phyloP scores from a whole-genome alignment of 352 stramenopile genomes.

The Globisporangium okanoganense region DNA sequence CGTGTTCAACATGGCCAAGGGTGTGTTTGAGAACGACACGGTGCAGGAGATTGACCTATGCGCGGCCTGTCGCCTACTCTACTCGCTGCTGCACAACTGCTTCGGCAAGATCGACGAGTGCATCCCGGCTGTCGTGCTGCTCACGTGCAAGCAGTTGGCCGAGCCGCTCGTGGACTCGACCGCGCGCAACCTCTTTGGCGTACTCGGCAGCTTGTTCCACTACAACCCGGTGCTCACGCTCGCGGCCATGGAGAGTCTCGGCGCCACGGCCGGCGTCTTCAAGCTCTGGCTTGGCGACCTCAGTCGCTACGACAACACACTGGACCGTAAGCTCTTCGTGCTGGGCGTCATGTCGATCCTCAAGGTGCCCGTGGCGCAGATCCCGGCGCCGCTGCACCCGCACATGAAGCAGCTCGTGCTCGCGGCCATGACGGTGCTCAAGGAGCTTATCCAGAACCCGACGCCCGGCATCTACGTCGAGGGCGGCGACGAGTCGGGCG shows the following conservation, averaged over 20 bases:
- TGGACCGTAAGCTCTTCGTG: conserved; percentile 92
- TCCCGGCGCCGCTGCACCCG: conserved; percentile 72
- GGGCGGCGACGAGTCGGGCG: conserved; percentile 47
- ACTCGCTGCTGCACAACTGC: conserved; percentile 81
- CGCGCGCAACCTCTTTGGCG: conserved; percentile 82
- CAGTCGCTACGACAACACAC: conserved; percentile 71
- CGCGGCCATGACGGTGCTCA: conserved; percentile 83
- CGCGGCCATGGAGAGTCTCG: conserved; percentile 81
- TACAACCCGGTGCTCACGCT: conserved; percentile 93
- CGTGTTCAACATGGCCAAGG: conserved; percentile 76
- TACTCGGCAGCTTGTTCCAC: conserved; percentile 90
- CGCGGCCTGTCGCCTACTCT: conserved; percentile 67
- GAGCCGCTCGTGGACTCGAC: conserved; percentile 66
- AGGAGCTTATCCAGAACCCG: conserved; percentile 61
- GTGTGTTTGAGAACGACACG: conserved; percentile 57
- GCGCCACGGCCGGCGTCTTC: conserved; percentile 88
- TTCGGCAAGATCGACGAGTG: conserved; percentile 80
- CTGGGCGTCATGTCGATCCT: conserved; percentile 91
- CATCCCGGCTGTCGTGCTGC: conserved; percentile 67
- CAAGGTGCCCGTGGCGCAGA: conserved; percentile 79
- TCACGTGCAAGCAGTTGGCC: conserved; percentile 58
- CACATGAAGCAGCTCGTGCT: conserved; percentile 90
- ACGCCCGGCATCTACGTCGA: conserved; percentile 51
- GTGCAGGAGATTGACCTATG: conserved; percentile 73
- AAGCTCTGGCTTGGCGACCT: conserved; percentile 90